A percentile compares a stretch with the other conserved stretches of the same genome.
Conservation (phyloP, 148 eudicot genomes). For the Selenicereus undatus region DNA sequence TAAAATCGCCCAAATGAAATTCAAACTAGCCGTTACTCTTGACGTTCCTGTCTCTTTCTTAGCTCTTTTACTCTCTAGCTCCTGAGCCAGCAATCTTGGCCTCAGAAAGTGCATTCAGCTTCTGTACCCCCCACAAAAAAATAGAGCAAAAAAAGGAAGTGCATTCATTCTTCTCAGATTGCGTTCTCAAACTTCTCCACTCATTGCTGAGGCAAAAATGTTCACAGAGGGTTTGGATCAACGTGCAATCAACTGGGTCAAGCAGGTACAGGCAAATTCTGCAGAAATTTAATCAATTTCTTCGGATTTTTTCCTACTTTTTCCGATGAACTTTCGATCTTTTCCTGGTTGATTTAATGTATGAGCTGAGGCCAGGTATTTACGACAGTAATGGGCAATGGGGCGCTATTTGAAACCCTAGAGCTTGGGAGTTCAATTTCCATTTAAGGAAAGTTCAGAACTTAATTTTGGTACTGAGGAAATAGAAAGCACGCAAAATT, state of each 20-base stretch:
- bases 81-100: neutral
- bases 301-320: neutral
- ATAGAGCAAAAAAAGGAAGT: neutral
- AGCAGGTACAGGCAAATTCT: conserved; percentile 39
- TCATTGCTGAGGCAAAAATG: conserved; percentile 31
- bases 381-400: neutral
- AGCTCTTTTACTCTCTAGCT: neutral
- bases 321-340: neutral
- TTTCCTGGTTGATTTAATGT: neutral
- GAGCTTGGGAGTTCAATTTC: neutral
- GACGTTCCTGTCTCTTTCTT: neutral
- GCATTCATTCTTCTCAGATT: neutral
- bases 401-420: neutral
- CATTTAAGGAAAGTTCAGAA: neutral
- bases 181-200: neutral
- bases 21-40: neutral
- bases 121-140: neutral
- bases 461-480: too few species aligned
- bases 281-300: neutral
- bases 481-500: neutral
- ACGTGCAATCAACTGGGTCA: conserved; percentile 74
- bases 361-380: neutral
- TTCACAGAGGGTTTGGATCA: conserved; percentile 86
- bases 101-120: too few species aligned
- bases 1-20: too few species aligned